Evolutionary conservation across 2,329 filamentous ascomycete species (phyloP).

Genomic region (Arachnopeziza araneosa): DNA sequence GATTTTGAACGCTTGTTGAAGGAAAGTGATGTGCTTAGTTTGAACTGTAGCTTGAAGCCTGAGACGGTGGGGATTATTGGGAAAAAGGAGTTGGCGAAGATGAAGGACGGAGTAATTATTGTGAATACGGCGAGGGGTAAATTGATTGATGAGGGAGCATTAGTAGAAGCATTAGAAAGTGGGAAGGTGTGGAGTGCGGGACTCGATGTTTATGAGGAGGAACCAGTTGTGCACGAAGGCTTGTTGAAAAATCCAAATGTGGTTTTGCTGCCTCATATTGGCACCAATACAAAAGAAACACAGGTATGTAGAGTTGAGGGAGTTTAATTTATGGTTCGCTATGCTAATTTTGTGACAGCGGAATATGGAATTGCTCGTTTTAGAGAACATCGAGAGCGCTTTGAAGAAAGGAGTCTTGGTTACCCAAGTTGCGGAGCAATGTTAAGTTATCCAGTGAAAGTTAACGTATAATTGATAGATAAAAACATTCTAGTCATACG

Average conservation of each 20-base stretch:
- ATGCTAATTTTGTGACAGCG: constrained; percentile 27
- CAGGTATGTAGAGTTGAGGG: constrained; percentile 17
- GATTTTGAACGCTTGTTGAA: constrained; percentile 65
- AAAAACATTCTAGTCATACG: too few relatives aligned
- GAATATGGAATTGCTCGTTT: constrained; percentile 70
- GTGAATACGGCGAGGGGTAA: constrained; percentile 78
- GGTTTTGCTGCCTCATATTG: constrained; percentile 76
- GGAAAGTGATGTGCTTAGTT: constrained; percentile 67
- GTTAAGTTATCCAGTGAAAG: not conserved
- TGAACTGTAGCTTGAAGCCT: constrained; percentile 68
- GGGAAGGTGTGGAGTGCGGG: constrained; percentile 61
- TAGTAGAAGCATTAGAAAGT: constrained; percentile 68
- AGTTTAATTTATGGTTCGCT: not conserved
- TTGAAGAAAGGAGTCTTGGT: constrained; percentile 55
- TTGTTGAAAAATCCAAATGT: constrained; percentile 67
- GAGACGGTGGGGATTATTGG: constrained; percentile 67
- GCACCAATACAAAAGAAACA: constrained; percentile 66
- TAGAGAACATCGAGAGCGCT: constrained; percentile 61
- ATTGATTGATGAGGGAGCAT: constrained; percentile 71
- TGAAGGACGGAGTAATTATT: constrained; percentile 73
- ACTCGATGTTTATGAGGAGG: constrained; percentile 76
- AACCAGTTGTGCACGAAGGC: constrained; percentile 68
- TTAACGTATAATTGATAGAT: not conserved
- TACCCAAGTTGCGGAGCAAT: constrained; percentile 65
- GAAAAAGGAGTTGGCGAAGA: constrained; percentile 60